These are phyloP conservation scores for Aureobasidium sp. DNA, from an alignment of 2,329 filamentous ascomycete genomes.

Conservation along the genomic window DNA sequence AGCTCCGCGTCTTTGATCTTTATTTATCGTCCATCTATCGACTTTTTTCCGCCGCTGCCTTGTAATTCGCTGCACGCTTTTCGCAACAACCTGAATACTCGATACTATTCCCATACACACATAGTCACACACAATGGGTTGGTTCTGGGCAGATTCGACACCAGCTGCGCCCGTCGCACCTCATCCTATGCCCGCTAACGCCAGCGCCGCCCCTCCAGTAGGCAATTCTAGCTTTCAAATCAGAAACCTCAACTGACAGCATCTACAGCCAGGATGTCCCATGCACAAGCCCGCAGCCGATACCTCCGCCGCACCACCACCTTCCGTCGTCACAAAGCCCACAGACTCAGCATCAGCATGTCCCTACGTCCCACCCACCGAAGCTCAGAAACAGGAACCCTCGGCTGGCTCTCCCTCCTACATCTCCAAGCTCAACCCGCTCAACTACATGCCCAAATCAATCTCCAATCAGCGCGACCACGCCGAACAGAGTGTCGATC, in stretches of 20 bases:
- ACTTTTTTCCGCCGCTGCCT: conserved; percentile 6
- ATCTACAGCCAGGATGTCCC: conserved; percentile 56
- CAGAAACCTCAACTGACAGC: conserved; percentile 18
- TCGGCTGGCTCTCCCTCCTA: conserved; percentile 40
- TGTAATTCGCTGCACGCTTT: neutral
- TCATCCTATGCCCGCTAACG: conserved; percentile 38
- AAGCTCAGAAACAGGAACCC: conserved; percentile 17
- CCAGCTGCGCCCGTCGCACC: conserved; percentile 36
- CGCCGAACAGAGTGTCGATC: conserved; percentile 60
- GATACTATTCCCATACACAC: too few relatives aligned
- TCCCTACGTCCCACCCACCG: conserved; percentile 41
- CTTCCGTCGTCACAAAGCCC: conserved; percentile 22
- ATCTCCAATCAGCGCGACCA: conserved; percentile 70
- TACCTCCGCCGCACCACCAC: conserved; percentile 29
- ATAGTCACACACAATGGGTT: conserved; percentile 48
- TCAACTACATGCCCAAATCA: conserved; percentile 93
- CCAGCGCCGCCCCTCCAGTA: conserved; percentile 50
- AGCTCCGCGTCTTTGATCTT: neutral
- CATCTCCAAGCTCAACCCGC: conserved; percentile 61
- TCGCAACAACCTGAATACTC: neutral
- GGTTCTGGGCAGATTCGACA: conserved; percentile 60
- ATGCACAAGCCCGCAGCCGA: conserved; percentile 51
- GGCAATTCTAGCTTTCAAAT: conserved; percentile 22
- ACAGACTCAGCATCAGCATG: conserved; percentile 39
- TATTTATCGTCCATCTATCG: neutral